Conservation (phyloP, 768 basidiomycete genomes). For the Hypholoma sublateritium region DNA sequence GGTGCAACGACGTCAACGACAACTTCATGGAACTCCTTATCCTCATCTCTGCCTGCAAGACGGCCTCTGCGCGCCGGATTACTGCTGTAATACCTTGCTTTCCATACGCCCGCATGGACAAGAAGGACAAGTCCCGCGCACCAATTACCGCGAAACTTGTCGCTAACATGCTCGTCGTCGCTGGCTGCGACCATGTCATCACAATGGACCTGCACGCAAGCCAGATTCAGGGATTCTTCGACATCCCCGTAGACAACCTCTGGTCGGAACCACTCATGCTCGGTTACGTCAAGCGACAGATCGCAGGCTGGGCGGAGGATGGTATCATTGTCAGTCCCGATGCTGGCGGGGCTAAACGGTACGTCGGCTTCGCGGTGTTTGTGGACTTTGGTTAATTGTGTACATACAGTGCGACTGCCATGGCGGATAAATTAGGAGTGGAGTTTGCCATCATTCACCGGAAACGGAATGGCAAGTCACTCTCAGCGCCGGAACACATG, state of each 20-base stretch:
- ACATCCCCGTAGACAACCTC: slow-evolving; percentile 97
- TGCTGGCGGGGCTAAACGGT: slow-evolving; percentile 99
- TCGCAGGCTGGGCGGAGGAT: slow-evolving; percentile 76
- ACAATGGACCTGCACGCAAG: slow-evolving; percentile 99
- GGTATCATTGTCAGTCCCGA: slow-evolving; percentile 95
- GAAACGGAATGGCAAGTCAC: slow-evolving; percentile 71
- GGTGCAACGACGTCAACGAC: slow-evolving; percentile 89
- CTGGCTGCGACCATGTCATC: slow-evolving; percentile 97
- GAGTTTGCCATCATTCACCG: slow-evolving; percentile 97
- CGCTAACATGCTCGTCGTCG: slow-evolving; percentile 96
- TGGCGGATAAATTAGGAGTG: slow-evolving; percentile 92
- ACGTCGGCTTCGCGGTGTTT: slow-evolving; percentile 26
- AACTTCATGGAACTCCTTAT: slow-evolving; percentile 98
- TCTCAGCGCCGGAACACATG: slow-evolving; percentile 76
- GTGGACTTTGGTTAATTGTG: slow-evolving; percentile 10
- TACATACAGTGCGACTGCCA: slow-evolving; percentile 76
- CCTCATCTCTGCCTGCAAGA: slow-evolving; percentile 97
- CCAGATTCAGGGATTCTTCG: slow-evolving; percentile 99
- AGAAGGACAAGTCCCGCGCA: slow-evolving; percentile 94
- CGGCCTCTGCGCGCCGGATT: slow-evolving; percentile 91
- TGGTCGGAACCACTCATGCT: slow-evolving; percentile 97
- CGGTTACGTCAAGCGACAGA: slow-evolving; percentile 84
- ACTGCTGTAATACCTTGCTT: slow-evolving; percentile 98
- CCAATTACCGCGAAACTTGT: slow-evolving; percentile 99
- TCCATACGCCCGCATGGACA: slow-evolving; percentile 96